Percentiles rank a stretch among this genome's conserved stretches.
phyloP scores from a whole-genome alignment of 129 eudicot genomes.

The Flaveria linearis region DNA sequence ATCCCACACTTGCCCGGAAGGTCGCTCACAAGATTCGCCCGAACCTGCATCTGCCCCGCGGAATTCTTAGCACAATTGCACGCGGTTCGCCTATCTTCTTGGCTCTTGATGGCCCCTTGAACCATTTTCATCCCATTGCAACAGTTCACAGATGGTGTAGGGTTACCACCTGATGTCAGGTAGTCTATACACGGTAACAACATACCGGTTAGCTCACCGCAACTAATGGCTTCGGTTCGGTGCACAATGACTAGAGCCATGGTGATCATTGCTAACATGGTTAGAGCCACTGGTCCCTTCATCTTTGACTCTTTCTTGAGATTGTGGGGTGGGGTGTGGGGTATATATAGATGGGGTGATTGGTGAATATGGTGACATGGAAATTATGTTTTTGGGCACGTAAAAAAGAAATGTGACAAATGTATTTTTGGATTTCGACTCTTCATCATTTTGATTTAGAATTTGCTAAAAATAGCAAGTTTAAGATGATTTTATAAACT shows the following conservation, averaged over 20 bases:
- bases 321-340: background rate
- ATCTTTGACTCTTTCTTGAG: conserved; percentile 20
- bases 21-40: conserved; percentile 34
- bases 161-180: conserved; percentile 40
- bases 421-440: conserved; percentile 18
- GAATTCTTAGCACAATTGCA: conserved; percentile 54
- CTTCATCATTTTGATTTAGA: conserved; percentile 7
- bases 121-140: conserved; percentile 46
- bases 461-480: conserved; percentile 29
- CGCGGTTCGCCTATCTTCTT: conserved; percentile 45
- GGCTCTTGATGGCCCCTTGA: conserved; percentile 16
- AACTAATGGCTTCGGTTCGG: conserved; percentile 44
- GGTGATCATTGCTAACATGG: conserved; percentile 37
- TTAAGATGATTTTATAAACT: background rate
- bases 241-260: conserved; percentile 29
- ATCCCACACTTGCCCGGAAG: conserved; percentile 48
- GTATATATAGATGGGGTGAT: conserved; percentile 29
- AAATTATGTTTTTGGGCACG: conserved; percentile 26
- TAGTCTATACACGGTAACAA: conserved; percentile 50
- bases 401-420: conserved; percentile 23
- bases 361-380: conserved; percentile 24
- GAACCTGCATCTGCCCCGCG: conserved; percentile 34
- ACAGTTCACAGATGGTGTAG: conserved; percentile 35
- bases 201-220: conserved; percentile 30
- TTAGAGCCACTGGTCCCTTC: conserved; percentile 43